Evolutionary conservation across 352 stramenopile genomes (phyloP).

Genomic region (Phytophthora meadii): DNA sequence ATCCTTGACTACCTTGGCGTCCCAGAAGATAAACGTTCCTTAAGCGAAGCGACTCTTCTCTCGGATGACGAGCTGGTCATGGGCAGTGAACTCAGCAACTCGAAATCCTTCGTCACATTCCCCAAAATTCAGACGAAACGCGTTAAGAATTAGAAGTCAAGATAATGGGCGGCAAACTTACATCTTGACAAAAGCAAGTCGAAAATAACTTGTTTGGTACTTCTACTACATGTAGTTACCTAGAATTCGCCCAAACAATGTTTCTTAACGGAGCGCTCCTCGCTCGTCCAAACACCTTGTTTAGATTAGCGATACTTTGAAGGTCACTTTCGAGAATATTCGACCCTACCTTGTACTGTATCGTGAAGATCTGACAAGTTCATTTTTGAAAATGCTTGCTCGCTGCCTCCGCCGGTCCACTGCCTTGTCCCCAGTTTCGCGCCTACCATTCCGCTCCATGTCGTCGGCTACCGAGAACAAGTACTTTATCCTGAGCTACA

Average conservation of each 20-base stretch:
- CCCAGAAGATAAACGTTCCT: slow-evolving; percentile 49
- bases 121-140: slow-evolving; percentile 54
- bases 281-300: neutral
- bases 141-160: slow-evolving; percentile 2
- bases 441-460: neutral
- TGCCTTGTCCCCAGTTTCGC: neutral
- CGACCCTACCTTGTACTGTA: neutral
- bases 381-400: slow-evolving; percentile 5
- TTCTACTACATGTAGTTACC: too few species aligned
- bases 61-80: slow-evolving; percentile 39
- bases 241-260: neutral
- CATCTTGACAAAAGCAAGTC: too few species aligned
- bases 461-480: slow-evolving; percentile 25
- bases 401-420: neutral
- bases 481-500: slow-evolving; percentile 66
- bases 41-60: slow-evolving; percentile 63
- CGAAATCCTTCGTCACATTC: slow-evolving; percentile 77
- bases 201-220: too few species aligned
- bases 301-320: neutral
- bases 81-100: slow-evolving; percentile 50
- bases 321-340: neutral
- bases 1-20: slow-evolving; percentile 81
- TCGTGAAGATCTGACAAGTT: neutral
- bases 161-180: too few species aligned
- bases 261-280: neutral